These are phyloP conservation scores for Cytospora piceicola DNA, from an alignment of 2,329 filamentous ascomycete genomes.

Conservation along the genomic window DNA sequence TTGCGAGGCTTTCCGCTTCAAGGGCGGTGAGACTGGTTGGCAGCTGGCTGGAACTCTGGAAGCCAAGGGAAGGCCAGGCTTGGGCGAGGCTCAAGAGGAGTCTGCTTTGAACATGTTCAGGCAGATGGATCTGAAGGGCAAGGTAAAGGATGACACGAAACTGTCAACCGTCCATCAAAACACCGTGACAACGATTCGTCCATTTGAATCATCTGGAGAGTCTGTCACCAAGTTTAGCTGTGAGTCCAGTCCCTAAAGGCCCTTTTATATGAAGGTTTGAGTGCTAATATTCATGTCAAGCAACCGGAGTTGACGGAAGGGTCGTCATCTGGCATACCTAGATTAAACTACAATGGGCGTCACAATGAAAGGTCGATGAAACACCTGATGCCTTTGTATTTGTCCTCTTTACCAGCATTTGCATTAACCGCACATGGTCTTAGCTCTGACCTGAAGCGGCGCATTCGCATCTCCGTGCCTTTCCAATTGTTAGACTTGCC, in stretches of 20 bases:
- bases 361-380: slow-evolving; percentile 26
- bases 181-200: slow-evolving; percentile 83
- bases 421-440: slow-evolving; percentile 26
- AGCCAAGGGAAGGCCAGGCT: slow-evolving; percentile 65
- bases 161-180: slow-evolving; percentile 97
- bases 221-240: slow-evolving; percentile 81
- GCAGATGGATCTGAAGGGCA: slow-evolving; percentile 98
- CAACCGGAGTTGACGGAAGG: slow-evolving; percentile 81
- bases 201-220: slow-evolving; percentile 69
- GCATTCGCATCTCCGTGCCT: slow-evolving; percentile 8
- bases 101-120: slow-evolving; percentile 97
- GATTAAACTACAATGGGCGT: slow-evolving; percentile 34
- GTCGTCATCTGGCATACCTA: slow-evolving; percentile 78
- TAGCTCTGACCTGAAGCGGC: slow-evolving; percentile 22
- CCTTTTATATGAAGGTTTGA: slow-evolving; percentile 29
- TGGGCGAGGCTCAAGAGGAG: slow-evolving; percentile 74
- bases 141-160: slow-evolving; percentile 88
- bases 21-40: slow-evolving; percentile 80
- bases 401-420: slow-evolving; percentile 26
- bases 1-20: slow-evolving; percentile 87
- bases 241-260: slow-evolving; percentile 53
- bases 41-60: slow-evolving; percentile 81
- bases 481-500: slow-evolving; percentile 17
- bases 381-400: slow-evolving; percentile 17
- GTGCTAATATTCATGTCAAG: slow-evolving; percentile 49